These are phyloP conservation scores for Citrus inodora DNA, from an alignment of 345 rosid genomes.

Conservation along the genomic window DNA sequence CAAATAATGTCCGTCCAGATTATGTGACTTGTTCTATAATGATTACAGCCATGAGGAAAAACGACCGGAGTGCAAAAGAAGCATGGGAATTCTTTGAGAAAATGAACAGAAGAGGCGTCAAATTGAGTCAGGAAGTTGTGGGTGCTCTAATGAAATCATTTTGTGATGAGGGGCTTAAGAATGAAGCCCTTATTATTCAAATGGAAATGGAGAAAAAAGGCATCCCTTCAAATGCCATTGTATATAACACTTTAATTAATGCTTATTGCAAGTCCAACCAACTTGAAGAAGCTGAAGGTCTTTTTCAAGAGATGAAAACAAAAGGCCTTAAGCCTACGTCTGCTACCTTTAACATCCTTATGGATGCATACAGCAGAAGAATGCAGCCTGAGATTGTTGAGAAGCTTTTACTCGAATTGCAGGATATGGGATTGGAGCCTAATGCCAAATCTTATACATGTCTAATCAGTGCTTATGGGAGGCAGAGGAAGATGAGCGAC, in stretches of 20 bases:
- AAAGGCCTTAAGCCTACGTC: slow-evolving; percentile 61
- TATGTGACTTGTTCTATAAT: slow-evolving; percentile 73
- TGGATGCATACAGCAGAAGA: slow-evolving; percentile 85
- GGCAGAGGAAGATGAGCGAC: slow-evolving; percentile 71
- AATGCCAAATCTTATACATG: slow-evolving; percentile 67
- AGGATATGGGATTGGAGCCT: slow-evolving; percentile 57
- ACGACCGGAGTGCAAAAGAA: slow-evolving; percentile 66
- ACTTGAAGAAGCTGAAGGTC: slow-evolving; percentile 84
- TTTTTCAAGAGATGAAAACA: slow-evolving; percentile 64
- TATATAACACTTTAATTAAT: slow-evolving; percentile 80
- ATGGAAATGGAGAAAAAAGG: slow-evolving; percentile 92
- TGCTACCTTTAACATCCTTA: slow-evolving; percentile 64
- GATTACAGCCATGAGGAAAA: slow-evolving; percentile 71
- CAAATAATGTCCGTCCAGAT: slow-evolving; percentile 51
- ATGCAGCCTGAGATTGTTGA: slow-evolving; percentile 85
- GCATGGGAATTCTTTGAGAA: slow-evolving; percentile 70
- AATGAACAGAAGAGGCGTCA: slow-evolving; percentile 74
- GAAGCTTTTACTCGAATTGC: slow-evolving; percentile 65
- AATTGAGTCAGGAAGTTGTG: slow-evolving; percentile 68
- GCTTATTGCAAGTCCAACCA: slow-evolving; percentile 68
- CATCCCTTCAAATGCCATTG: slow-evolving; percentile 47
- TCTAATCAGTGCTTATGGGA: slow-evolving; percentile 78
- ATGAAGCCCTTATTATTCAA: slow-evolving; percentile 74
- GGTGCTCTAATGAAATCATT: slow-evolving; percentile 75
- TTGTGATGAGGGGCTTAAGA: slow-evolving; percentile 78